Evolutionary conservation across 1,284 basidiomycete species (phyloP).

Genomic region (Macrocystidia cucumis): DNA sequence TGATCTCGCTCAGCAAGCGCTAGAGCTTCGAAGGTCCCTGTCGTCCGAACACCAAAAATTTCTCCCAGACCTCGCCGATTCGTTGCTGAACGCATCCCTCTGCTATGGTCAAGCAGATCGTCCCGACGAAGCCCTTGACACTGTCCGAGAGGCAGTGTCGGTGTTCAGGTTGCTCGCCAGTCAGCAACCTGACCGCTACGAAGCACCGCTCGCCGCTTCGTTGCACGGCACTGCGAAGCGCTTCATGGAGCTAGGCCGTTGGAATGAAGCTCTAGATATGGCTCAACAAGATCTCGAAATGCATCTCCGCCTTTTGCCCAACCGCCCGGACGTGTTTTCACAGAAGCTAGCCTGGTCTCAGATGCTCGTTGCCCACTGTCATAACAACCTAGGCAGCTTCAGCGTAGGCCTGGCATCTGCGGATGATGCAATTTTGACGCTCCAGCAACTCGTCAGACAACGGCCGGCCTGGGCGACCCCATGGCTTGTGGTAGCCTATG

Average conservation of each 20-base stretch:
- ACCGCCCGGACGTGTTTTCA: not conserved
- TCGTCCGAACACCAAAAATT: not conserved
- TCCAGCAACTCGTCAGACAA: not conserved
- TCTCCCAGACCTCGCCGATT: not conserved
- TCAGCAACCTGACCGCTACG: not conserved
- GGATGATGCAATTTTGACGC: not conserved
- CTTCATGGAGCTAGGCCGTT: not conserved
- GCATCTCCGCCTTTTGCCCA: not conserved
- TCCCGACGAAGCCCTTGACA: not conserved
- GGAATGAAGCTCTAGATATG: not conserved
- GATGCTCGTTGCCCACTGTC: not conserved
- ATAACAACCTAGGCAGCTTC: not conserved
- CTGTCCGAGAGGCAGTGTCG: not conserved
- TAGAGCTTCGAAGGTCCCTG: not conserved
- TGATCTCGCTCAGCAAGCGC: not conserved
- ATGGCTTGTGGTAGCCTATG: not conserved
- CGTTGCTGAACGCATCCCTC: not conserved
- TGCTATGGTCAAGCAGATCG: not conserved
- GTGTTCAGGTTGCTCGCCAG: not conserved
- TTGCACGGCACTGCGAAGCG: not conserved
- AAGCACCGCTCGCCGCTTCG: not conserved
- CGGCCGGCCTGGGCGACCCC: not conserved
- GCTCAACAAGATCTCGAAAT: not conserved
- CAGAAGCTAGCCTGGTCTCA: not conserved
- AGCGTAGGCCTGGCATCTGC: not conserved